These are phyloP conservation scores for Steccherinum ochraceum DNA, from an alignment of 768 basidiomycete genomes.

Conservation along the genomic window DNA sequence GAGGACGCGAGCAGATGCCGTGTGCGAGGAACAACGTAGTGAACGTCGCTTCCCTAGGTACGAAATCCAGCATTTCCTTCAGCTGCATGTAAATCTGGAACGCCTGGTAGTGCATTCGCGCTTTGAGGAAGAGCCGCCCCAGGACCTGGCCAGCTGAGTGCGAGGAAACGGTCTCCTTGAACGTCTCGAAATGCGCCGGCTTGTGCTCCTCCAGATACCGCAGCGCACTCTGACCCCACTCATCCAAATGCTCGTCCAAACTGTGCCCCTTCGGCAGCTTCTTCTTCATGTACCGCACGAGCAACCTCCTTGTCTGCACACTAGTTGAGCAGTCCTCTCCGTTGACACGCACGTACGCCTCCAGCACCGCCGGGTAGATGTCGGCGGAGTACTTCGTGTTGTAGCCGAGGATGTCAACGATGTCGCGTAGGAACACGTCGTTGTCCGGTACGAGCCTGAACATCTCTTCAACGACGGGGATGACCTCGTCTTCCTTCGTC, in stretches of 20 bases:
- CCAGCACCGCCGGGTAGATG: neutral
- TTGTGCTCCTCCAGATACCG: neutral
- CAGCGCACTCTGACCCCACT: too few relatives aligned
- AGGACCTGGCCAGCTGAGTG: neutral
- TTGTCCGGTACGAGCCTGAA: neutral
- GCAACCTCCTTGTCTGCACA: too few relatives aligned
- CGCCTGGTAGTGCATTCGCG: neutral
- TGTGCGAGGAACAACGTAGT: neutral
- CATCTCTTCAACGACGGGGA: neutral
- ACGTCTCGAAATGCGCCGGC: neutral
- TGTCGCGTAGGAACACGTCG: neutral
- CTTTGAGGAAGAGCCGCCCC: neutral
- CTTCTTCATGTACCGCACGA: too few relatives aligned
- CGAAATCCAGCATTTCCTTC: neutral
- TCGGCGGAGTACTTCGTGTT: neutral
- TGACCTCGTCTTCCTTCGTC: too few relatives aligned
- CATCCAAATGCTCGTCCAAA: neutral
- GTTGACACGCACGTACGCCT: neutral
- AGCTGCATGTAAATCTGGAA: neutral
- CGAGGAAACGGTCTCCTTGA: neutral
- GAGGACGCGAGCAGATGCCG: neutral
- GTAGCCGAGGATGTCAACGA: neutral
- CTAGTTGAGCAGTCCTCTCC: too few relatives aligned
- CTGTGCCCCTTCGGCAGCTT: too few relatives aligned
- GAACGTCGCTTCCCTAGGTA: neutral